Base-by-base conservation (phyloP, 441 rosid genomes). In the Erodium moschatum region DNA sequence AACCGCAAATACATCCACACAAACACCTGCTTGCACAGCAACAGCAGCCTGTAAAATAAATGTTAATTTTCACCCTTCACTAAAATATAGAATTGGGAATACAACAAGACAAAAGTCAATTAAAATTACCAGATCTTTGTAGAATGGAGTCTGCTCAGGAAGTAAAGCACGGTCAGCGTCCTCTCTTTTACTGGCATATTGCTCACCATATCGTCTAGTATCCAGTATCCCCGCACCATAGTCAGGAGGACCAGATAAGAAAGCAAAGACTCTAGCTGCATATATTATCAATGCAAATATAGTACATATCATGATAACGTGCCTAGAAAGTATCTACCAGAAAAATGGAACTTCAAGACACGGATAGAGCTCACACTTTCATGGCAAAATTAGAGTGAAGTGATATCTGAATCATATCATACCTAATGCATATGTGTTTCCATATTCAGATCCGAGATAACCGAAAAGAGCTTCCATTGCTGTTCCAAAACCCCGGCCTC, bases 101-200 rank as follows among this genome's bases (percentile, higher is more conserved):
- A 50, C 48, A 58, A n/a, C 63, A 18, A 65, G 66, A 65, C 63
- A 71, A 62, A 52, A 64, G 33, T 50, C 56, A 77, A 74, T 40
- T 44, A 21, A 77, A 79, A 79, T 69, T 71, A 94, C 99, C 85
- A 94, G 82, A 73, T 91, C 99, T 76, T 86, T 94, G 77, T 94
- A 91, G 74, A 95, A 95, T 70, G 97, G 90, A 46, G 97, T 94
- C 83, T 94, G 97, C 82, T 87, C 97, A 19, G 96, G 97, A 82
- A 91, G 97, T 73, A 94, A 83, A 76, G 99, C 97, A 77, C 88
- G 85, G 85, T 94, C 97, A 52, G 99, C 97, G 86, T 94, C 97
- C 76, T 89, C 97, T 74, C 97, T 87, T 83, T 87, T 91, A 79
- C 97, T 94, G 52, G 99, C 99, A 78, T 94, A 94, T 76, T 94